Base-by-base conservation (phyloP, 495 filamentous ascomycete genomes). In the Evernia prunastri region DNA sequence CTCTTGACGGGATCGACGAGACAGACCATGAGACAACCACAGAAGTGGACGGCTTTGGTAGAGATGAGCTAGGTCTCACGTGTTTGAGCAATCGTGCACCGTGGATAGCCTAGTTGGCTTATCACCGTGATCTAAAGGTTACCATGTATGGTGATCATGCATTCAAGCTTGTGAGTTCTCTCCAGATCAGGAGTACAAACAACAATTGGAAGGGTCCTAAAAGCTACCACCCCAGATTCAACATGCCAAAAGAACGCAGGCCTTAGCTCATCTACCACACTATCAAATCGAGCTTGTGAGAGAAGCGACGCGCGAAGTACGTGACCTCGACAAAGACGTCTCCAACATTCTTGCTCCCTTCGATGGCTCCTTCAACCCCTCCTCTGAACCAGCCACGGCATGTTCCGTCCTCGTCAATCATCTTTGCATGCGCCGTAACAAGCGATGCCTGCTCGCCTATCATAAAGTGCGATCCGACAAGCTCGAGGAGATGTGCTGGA, bases 211-310 rank as follows among this genome's bases (percentile, higher is more conserved):
- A 35, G 10, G 51, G 15, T 54, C 40, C 64, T 70, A 27, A 68
- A 27, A 1, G 31, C 56, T 25, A 7, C 18, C n/a, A 13, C 27
- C 27, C 33, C 69, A 97, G 92, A 91, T 92, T 67, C 91, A 94
- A 82, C 91, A 99, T 78, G 95, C 93, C 73, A 97, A 97, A 81
- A 85, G 95, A 67, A 97, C 92, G 43, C 90, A 95, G 78, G 85
- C 89, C 62, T 86, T 99, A 47, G 75, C 86, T 23, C 86, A 95
- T 72, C 86, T 99, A 17, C 95, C 94, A 0, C 88, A 92, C 20
- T 97, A 97, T 75, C 92, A 96, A 72, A 88, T 91, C 13, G 94
- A 97, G 72, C 82, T 96, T 54, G 90, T 97, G 56, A 91, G 92
- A 53, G 83, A 86, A 10, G 88, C 95, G 29, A 89, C 90, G 1